These are phyloP conservation scores for Trametes hirsuta DNA, from an alignment of 1,284 basidiomycete genomes.

Conservation along the genomic window DNA sequence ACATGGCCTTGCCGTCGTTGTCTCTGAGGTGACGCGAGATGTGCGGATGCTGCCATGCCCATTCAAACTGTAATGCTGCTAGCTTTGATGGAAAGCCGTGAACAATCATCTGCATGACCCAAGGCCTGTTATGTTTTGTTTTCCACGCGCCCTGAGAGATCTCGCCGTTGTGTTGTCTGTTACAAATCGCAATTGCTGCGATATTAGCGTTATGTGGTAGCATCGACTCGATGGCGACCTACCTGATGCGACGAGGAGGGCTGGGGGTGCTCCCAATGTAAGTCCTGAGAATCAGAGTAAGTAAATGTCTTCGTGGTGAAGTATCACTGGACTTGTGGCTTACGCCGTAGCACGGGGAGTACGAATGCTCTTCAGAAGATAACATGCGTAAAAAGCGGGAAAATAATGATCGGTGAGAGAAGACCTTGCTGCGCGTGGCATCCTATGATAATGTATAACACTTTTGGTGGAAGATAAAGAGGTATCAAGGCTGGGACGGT, in stretches of 20 bases:
- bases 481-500: background rate
- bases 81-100: conserved; percentile 88
- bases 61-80: conserved; percentile 87
- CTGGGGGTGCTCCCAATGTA: conserved; percentile 87
- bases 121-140: conserved; percentile 74
- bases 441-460: background rate
- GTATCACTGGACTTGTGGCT: conserved; percentile 28
- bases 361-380: conserved; percentile 75
- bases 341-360: conserved; percentile 62
- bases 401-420: conserved; percentile 59
- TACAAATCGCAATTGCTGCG: background rate
- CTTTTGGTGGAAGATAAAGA: background rate
- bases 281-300: conserved; percentile 42
- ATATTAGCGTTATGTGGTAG: background rate
- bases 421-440: conserved; percentile 36
- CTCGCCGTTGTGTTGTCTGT: conserved; percentile 87
- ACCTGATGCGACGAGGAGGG: conserved; percentile 75
- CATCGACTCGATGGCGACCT: too few relatives aligned
- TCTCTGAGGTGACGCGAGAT: conserved; percentile 60
- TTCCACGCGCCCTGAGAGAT: conserved; percentile 76
- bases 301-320: background rate
- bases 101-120: conserved; percentile 91
- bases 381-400: conserved; percentile 88
- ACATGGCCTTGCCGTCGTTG: conserved; percentile 41
- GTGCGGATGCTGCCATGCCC: conserved; percentile 88